Conservation (phyloP, 2,329 filamentous ascomycete species). For the Cylindrodendrum hubeiense region DNA sequence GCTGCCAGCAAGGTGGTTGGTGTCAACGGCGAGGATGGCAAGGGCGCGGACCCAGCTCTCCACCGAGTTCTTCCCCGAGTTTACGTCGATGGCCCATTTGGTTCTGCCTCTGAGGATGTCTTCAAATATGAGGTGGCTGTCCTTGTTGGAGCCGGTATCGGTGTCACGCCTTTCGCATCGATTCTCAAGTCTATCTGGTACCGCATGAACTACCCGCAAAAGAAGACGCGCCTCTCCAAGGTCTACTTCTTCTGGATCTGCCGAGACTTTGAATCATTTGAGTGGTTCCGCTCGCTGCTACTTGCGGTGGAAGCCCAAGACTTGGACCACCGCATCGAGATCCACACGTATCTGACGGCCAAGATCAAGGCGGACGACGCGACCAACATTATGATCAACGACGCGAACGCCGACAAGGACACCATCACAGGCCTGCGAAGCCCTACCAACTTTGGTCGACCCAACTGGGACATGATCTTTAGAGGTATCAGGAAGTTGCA, state of each 20-base stretch:
- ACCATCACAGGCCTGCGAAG: slow-evolving; percentile 85
- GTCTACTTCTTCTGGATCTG: slow-evolving; percentile 96
- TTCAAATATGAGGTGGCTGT: slow-evolving; percentile 89
- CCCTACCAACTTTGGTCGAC: slow-evolving; percentile 87
- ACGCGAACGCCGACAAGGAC: slow-evolving; percentile 85
- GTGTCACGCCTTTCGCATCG: slow-evolving; percentile 87
- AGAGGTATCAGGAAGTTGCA: slow-evolving; percentile 85
- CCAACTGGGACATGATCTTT: slow-evolving; percentile 94
- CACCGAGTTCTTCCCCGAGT: slow-evolving; percentile 81
- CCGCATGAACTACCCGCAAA: slow-evolving; percentile 88
- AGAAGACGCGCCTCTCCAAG: slow-evolving; percentile 83
- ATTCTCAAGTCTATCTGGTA: slow-evolving; percentile 96
- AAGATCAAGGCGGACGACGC: slow-evolving; percentile 89
- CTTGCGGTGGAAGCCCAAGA: slow-evolving; percentile 90
- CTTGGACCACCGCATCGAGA: slow-evolving; percentile 86
- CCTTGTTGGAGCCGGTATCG: slow-evolving; percentile 85
- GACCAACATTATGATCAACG: slow-evolving; percentile 94
- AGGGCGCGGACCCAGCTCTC: slow-evolving; percentile 74
- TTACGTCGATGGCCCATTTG: slow-evolving; percentile 88
- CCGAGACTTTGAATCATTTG: slow-evolving; percentile 87
- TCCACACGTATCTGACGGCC: slow-evolving; percentile 89
- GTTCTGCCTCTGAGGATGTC: slow-evolving; percentile 87
- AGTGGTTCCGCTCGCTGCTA: slow-evolving; percentile 89
- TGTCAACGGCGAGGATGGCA: slow-evolving; percentile 69
- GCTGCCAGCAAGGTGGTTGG: slow-evolving; percentile 77